These are phyloP conservation scores for Penicillium paradoxum DNA, from an alignment of 495 filamentous ascomycete species.

Conservation along the genomic window DNA sequence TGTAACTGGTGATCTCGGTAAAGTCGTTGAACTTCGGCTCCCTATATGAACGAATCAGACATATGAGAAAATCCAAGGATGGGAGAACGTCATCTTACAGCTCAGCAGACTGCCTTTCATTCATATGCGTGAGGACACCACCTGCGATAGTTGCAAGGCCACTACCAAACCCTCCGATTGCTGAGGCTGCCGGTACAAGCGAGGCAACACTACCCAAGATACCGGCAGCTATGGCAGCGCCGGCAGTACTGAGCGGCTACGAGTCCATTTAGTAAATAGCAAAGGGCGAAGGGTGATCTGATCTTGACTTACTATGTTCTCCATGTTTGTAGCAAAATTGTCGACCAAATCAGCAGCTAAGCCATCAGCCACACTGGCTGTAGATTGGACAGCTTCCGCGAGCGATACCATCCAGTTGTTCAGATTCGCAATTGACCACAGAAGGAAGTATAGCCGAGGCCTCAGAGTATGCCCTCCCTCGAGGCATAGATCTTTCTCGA, in stretches of 20 bases:
- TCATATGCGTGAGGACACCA: too few species aligned
- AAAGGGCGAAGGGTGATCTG: not conserved
- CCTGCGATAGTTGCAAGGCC: too few species aligned
- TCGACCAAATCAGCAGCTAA: not conserved
- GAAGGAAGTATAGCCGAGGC: not conserved
- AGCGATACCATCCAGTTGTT: not conserved
- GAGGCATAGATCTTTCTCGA: not conserved
- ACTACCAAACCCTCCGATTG: too few species aligned
- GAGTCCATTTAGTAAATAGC: too few species aligned
- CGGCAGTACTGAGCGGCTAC: too few species aligned
- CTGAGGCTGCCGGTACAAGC: too few species aligned
- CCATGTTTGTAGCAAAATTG: not conserved
- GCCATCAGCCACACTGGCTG: not conserved
- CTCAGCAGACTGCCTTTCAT: too few species aligned
- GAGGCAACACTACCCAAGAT: too few species aligned
- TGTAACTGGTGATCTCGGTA: not conserved
- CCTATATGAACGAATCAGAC: not conserved
- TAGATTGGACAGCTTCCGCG: not conserved
- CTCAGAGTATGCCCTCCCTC: not conserved
- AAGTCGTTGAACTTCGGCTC: not conserved
- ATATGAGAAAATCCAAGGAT: too few species aligned
- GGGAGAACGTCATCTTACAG: too few species aligned
- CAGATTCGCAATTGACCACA: not conserved
- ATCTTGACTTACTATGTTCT: not conserved
- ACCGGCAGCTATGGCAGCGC: too few species aligned